Conservation (phyloP, 768 basidiomycete genomes). For the Collybia mongolica region DNA sequence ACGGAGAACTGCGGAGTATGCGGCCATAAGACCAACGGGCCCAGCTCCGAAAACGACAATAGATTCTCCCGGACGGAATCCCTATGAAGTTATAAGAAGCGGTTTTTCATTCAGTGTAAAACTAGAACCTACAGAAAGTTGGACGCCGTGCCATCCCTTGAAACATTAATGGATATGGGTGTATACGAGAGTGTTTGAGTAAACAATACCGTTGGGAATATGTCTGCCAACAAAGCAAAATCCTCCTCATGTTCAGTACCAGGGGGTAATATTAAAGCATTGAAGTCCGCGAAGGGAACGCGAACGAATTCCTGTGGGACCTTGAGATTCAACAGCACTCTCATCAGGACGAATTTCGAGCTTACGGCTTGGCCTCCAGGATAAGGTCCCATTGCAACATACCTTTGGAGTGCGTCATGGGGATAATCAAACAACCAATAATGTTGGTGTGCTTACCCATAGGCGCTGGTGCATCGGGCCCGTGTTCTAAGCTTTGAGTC, state of each 20-base stretch:
- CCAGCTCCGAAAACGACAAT: constrained; percentile 54
- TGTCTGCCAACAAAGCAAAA: constrained; percentile 53
- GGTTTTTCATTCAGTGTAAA: background rate
- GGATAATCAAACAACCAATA: background rate
- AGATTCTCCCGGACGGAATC: constrained; percentile 52
- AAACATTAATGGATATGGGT: background rate
- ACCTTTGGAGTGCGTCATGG: constrained; percentile 26
- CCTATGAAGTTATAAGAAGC: constrained; percentile 18
- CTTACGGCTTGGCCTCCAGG: constrained; percentile 50
- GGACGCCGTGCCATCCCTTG: constrained; percentile 54
- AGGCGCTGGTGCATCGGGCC: constrained; percentile 30
- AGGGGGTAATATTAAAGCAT: constrained; percentile 48
- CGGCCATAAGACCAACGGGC: constrained; percentile 57
- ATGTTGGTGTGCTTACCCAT: constrained; percentile 31
- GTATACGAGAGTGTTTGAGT: background rate
- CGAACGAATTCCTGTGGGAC: constrained; percentile 47
- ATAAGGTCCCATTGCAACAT: constrained; percentile 59
- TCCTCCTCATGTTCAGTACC: constrained; percentile 56
- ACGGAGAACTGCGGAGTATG: constrained; percentile 50
- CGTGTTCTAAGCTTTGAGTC: background rate
- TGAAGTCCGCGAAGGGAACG: constrained; percentile 58
- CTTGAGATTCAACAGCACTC: background rate
- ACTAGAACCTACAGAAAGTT: constrained; percentile 36
- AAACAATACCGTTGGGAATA: constrained; percentile 48
- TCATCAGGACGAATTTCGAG: background rate